Evolutionary conservation across 805 yeast genomes (phyloP).

Genomic region (Blastobotrys muscicola): DNA sequence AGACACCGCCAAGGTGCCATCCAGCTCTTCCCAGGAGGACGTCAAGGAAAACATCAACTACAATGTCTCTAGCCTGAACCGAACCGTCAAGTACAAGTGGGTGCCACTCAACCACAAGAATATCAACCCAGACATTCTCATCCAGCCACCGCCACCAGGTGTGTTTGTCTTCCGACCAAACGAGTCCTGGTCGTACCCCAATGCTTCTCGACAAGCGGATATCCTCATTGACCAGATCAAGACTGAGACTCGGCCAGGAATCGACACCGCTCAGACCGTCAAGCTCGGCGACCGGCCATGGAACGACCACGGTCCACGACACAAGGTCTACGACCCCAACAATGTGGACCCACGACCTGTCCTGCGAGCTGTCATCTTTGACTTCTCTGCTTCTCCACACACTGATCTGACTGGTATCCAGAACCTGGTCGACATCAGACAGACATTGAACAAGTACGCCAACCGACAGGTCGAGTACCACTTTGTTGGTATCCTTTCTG

Average conservation of each 20-base stretch:
- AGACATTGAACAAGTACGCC: conserved; percentile 61
- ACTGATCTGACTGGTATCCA: conserved; percentile 77
- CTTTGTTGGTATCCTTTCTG: conserved; percentile 73
- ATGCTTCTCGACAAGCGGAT: conserved; percentile 67
- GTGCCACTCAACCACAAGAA: conserved; percentile 32
- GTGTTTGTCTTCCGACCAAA: conserved; percentile 75
- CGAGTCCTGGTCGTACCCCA: conserved; percentile 76
- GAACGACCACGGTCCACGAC: conserved; percentile 74
- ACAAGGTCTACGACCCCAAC: conserved; percentile 20
- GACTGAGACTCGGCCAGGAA: conserved; percentile 51
- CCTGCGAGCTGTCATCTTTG: conserved; percentile 65
- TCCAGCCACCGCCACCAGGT: conserved; percentile 82
- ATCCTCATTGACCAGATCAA: conserved; percentile 57
- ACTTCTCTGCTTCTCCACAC: conserved; percentile 67
- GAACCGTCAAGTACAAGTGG: conserved; percentile 19
- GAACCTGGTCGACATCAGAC: conserved; percentile 63
- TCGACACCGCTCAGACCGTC: conserved; percentile 21
- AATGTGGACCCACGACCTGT: conserved; percentile 50
- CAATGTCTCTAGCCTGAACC: not conserved
- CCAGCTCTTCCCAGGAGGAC: not conserved
- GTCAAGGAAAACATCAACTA: not conserved
- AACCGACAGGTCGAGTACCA: conserved; percentile 84
- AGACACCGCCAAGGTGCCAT: not conserved
- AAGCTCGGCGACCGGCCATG: conserved; percentile 63
- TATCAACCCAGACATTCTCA: conserved; percentile 47